These are phyloP conservation scores for Trametes gibbosa DNA, from an alignment of 768 basidiomycete species.

Conservation along the genomic window DNA sequence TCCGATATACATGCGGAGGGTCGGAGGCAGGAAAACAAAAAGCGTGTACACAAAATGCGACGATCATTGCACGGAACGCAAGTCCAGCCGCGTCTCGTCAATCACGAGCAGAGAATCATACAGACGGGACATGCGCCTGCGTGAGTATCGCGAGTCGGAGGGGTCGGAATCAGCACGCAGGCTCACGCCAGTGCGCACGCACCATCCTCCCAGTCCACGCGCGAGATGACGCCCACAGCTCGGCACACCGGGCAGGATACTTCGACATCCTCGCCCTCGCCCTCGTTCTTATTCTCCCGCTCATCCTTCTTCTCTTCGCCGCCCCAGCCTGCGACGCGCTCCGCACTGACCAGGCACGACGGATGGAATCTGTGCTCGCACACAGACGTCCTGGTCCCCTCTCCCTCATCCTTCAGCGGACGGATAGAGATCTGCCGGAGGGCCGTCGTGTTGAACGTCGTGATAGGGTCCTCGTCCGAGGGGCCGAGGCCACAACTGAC, in stretches of 20 bases:
- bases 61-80: background rate
- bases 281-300: constrained; percentile 27
- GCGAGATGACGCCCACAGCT: constrained; percentile 55
- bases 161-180: background rate
- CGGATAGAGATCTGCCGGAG: constrained; percentile 37
- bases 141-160: background rate
- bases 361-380: constrained; percentile 73
- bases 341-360: constrained; percentile 66
- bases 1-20: constrained; percentile 3
- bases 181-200: constrained; percentile 29
- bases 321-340: constrained; percentile 62
- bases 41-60: background rate
- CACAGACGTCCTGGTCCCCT: constrained; percentile 29
- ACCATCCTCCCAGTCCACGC: constrained; percentile 59
- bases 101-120: constrained; percentile 3
- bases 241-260: constrained; percentile 77
- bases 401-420: constrained; percentile 19
- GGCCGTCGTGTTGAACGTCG: constrained; percentile 20
- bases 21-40: background rate
- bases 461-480: constrained; percentile 28
- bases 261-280: constrained; percentile 39
- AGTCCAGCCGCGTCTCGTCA: background rate
- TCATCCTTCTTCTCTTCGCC: constrained; percentile 39
- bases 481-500: constrained; percentile 67
- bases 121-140: too few relatives aligned